Evolutionary conservation across 768 basidiomycete species (phyloP).

Genomic region (Leccinum disarticulatum): DNA sequence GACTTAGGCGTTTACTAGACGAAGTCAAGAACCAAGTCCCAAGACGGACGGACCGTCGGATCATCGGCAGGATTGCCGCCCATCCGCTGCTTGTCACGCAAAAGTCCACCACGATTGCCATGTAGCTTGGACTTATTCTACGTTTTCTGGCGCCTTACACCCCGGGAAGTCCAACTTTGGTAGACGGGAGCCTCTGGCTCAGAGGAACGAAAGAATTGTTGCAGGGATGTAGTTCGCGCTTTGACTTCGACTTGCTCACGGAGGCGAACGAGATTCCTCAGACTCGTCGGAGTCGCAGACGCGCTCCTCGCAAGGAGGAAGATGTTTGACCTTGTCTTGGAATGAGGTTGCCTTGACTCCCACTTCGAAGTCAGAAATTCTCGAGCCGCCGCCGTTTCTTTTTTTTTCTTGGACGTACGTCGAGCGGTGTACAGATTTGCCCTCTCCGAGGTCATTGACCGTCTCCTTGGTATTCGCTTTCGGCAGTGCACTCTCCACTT

Average conservation of each 20-base stretch:
- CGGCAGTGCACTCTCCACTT: constrained; percentile 1
- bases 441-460: constrained; percentile 1
- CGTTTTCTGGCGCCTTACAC: constrained; percentile 11
- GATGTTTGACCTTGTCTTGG: not conserved
- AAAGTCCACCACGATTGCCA: not conserved
- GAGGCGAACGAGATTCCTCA: constrained; percentile 4
- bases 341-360: not conserved
- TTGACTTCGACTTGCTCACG: not conserved
- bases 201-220: not conserved
- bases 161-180: constrained; percentile 29
- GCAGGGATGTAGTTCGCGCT: not conserved
- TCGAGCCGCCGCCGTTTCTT: not conserved
- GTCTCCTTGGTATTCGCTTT: constrained; percentile 11
- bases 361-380: not conserved
- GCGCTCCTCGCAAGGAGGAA: constrained; percentile 1
- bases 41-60: not conserved
- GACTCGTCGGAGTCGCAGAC: not conserved
- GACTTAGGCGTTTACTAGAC: too few relatives aligned
- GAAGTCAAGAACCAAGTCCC: too few relatives aligned
- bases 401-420: not conserved
- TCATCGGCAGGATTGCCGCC: not conserved
- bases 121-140: not conserved
- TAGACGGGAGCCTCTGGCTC: constrained; percentile 4
- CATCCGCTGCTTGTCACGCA: not conserved
- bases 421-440: not conserved